Base-by-base conservation (phyloP, 257 asterid species). In the Striga asiatica region DNA sequence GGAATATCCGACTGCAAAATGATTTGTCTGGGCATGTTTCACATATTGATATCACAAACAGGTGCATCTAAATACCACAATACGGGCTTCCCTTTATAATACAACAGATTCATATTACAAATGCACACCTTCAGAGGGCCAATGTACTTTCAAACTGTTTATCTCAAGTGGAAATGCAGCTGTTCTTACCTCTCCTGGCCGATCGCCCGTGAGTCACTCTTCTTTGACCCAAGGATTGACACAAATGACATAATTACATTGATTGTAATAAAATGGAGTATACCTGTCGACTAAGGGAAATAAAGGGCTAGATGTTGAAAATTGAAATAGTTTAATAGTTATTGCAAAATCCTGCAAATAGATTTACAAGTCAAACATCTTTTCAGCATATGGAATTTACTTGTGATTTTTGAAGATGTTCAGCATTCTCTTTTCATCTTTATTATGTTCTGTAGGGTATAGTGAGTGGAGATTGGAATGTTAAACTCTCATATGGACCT, bases 401-500 rank as follows among this genome's bases (percentile, higher is more conserved):
- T n/a, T n/a, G n/a, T n/a, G n/a, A n/a, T n/a, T n/a, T n/a, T n/a
- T n/a, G n/a, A n/a, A n/a, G n/a, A n/a, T n/a, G 8, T 13, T 43
- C 25, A 8, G 27, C 12, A 43, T 43, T 43, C 27, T 8, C 23
- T 9, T 43, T 8, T 20, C 19, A 38, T 8, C 16, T 60, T 61
- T 62, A 47, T 23, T 55, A 10, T 68, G 34, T 55, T 31, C 58
- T 76, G 62, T 62, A 89, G 95, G 89, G 76, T 47, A 41, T 62
- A 47, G 65, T 46, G 21, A 58, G 56, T 37, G 76, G 73, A 43
- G 68, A 65, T 64, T 76, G 76, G 76, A 38, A 39, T 55, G 73
- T 89, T 57, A 73, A 76, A 65, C 53, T 89, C 51, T 78, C 89
- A 22, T 85, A 81, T 60, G 86, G 77, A 57, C 95, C 85, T 58